Base-by-base conservation (phyloP, 257 asterid genomes). In the Solanum corneliomulleri region DNA sequence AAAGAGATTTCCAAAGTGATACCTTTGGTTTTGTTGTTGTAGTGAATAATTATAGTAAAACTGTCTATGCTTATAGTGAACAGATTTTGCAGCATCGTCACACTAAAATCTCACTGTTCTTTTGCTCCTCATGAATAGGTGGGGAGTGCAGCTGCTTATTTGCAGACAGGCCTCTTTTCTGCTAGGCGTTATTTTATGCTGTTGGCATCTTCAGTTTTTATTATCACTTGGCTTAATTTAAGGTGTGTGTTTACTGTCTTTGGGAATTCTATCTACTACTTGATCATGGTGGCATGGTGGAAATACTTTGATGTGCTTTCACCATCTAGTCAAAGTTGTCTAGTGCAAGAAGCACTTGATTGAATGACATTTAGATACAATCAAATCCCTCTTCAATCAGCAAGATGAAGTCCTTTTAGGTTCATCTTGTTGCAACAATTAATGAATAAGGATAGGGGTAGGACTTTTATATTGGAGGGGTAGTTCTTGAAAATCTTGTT, bases 131-230 rank as follows among this genome's bases (percentile, higher is more conserved):
- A n/a, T 85, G 37, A 86, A 82, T 93, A 96, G 99, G 98, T 95
- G 70, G 99, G 97, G 85, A 92, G 94, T 89, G 98, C 99, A 49
- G 98, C 96, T 76, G 98, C 98, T 76, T 97, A 94, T 92, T 90
- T 92, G 89, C 93, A 94, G 88, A 92, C 98, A 0, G 98, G 98
- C 47, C 86, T 89, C 39, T 94, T 80, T 88, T 93, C 91, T 87
- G 91, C 91, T 13, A 84, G 91, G 80, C 98, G 96, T 72, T 94
- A 77, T 87, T 66, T 91, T 42, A 89, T 89, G 83, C 95, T 97
- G 49, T 90, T 94, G 91, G 92, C 90, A 85, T 97, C 98, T 31
- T 95, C 98, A 33, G 83, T 93, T 92, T 92, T 92, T 45, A 69
- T 97, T 91, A 94, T 95, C 68, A 92, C 98, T 77, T 97, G 99